Evolutionary conservation across 768 basidiomycete species (phyloP), one percentile per base, ranked within the genome.

Genomic region (Trametes villosa): DNA sequence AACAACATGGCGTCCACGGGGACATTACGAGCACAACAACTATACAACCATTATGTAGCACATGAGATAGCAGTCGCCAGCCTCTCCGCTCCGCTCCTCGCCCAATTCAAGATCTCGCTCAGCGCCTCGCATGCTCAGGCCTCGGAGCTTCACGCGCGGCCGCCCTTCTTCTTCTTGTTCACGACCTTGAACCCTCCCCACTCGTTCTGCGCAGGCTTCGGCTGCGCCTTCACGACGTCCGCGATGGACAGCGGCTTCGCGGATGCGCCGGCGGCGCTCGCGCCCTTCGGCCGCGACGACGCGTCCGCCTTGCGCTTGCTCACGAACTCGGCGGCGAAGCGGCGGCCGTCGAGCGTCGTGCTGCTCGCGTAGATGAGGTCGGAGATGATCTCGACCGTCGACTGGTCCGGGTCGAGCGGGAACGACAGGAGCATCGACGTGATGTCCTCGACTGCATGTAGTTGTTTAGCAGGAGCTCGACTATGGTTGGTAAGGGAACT

Each of bases 311-410:
- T 96, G 52, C 97, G 89, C 71, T 85, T 92, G 63, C 81, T 84
- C 53, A 94, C 85, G 68, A 93, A 99, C 65, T 98, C 96, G 13
- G 91, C 82, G 4, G 97, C 96, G 70, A 98, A 99, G 36, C 96
- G 86, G 51, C 96, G 83, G 6, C 97, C 97, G 70, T 98, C 95
- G 51, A 99, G 84, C 2, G 92, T 98, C 22, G 94, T 92, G 65
- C 94, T 96, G 70, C 91, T 95, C 53, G 90, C 87, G 70, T 98
- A 99, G 62, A 98, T 95, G 42, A 91, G 82, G 72, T 98, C 97
- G 24, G 92, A 91, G 65, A 99, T 98, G 71, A 97, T 88, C 75
- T 99, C 97, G 44, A 86, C 76, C 0, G 91, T 93, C 17, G 85
- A 86, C 66, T 85, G 77, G 67, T 91, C 92, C 20, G 90, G 92